Percentiles rank a stretch among this genome's conserved stretches.
Evolutionary conservation across 345 rosid genomes (phyloP).

Genomic region (Citrus medica): DNA sequence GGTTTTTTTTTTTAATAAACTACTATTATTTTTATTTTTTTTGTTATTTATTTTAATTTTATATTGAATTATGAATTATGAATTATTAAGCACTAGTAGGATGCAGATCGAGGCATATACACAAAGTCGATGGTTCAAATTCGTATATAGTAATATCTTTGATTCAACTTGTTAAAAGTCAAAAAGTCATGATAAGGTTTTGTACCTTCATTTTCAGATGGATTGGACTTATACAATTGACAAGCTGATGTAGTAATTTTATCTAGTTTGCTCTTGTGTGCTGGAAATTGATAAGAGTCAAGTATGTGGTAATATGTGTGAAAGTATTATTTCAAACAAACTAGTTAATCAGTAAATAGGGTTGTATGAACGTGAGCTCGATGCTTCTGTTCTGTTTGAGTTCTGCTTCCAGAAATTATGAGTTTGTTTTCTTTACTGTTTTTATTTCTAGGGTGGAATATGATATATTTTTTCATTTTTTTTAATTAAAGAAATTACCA

Average conservation of each 20-base stretch:
- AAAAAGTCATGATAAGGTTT: not conserved
- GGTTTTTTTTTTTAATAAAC: not conserved
- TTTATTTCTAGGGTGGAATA: not conserved
- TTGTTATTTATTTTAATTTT: too few species aligned
- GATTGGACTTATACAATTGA: not conserved
- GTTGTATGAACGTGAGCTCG: not conserved
- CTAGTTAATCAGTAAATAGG: not conserved
- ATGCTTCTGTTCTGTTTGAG: not conserved
- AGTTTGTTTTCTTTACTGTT: not conserved
- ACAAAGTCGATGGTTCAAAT: not conserved
- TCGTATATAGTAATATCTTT: not conserved
- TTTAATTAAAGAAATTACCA: not conserved
- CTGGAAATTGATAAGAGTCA: not conserved
- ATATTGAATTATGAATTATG: not conserved
- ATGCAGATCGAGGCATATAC: not conserved
- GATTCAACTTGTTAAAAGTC: not conserved
- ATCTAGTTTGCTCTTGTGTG: not conserved
- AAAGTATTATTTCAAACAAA: not conserved
- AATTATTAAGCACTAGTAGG: not conserved
- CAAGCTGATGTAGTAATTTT: not conserved
- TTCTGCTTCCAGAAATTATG: not conserved
- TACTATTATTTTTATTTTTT: not conserved
- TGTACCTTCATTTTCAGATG: not conserved
- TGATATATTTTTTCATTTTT: not conserved
- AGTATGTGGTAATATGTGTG: not conserved